These are phyloP conservation scores for Gautieria morchelliformis DNA, from an alignment of 768 basidiomycete genomes.

Conservation along the genomic window DNA sequence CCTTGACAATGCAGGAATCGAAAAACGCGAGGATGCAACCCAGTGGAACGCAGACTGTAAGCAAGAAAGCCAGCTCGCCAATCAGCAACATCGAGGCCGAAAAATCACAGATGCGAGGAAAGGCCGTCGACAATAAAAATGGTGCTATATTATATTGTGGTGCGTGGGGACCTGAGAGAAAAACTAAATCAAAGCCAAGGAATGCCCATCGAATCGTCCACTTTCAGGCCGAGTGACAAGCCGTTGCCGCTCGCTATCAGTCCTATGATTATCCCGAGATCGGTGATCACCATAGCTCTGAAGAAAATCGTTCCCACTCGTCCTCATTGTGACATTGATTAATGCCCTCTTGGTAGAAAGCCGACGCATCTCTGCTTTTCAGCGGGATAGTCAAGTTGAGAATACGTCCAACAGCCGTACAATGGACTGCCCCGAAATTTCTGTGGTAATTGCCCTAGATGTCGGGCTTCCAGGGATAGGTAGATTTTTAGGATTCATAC, in stretches of 20 bases:
- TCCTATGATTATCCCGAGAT: slow-evolving; percentile 62
- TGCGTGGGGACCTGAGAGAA: neutral
- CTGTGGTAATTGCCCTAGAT: slow-evolving; percentile 30
- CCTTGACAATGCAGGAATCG: slow-evolving; percentile 27
- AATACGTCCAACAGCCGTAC: slow-evolving; percentile 42
- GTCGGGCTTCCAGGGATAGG: slow-evolving; percentile 35
- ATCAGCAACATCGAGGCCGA: slow-evolving; percentile 43
- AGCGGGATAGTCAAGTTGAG: slow-evolving; percentile 56
- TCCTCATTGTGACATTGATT: slow-evolving; percentile 42
- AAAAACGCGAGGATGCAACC: slow-evolving; percentile 47
- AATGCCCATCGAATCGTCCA: slow-evolving; percentile 14
- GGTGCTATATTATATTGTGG: slow-evolving; percentile 25
- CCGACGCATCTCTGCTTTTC: slow-evolving; percentile 21
- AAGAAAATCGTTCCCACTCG: slow-evolving; percentile 47
- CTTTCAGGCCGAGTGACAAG: slow-evolving; percentile 47
- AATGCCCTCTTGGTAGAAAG: slow-evolving; percentile 50
- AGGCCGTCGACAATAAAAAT: slow-evolving; percentile 40
- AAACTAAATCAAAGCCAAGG: neutral
- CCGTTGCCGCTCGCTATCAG: slow-evolving; percentile 44
- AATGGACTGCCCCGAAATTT: slow-evolving; percentile 44
- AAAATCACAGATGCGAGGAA: slow-evolving; percentile 44
- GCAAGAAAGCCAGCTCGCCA: slow-evolving; percentile 48
- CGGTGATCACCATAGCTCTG: slow-evolving; percentile 64
- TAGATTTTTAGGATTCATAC: slow-evolving; percentile 53
- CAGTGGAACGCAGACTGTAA: slow-evolving; percentile 49